Evolutionary conservation across 345 rosid genomes (phyloP), one percentile per base, ranked within the genome.

Genomic region (Ceriops zippeliana): DNA sequence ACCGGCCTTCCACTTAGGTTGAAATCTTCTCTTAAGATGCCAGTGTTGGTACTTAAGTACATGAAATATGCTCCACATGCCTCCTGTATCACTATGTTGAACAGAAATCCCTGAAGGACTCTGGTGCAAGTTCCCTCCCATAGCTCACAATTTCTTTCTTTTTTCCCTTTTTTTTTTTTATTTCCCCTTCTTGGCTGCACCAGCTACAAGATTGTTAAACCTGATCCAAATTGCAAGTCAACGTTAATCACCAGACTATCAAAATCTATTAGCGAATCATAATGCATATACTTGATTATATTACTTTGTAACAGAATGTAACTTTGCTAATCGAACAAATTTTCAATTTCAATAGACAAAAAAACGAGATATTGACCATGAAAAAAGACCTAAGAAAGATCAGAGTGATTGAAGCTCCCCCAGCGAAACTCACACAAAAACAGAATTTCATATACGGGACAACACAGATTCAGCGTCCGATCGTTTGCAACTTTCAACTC

Each of bases 1-100:
- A 10, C 75, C 81, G 49, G 2, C 49, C 49, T 13, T 42, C 74
- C 69, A 76, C 69, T 65, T 75, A 31, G 81, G 73, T 2, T 87
- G 89, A 80, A 89, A 80, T 20, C 89, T 80, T 74, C 82, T 90
- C 89, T 84, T 90, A 72, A 87, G 77, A 72, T 79, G 85, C 90
- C 97, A 88, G 27, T 78, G 86, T 9, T 83, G 86, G 64, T 87
- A 82, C 58, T 83, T 84, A 34, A 90, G 86, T 22, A 81, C 76
- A 60, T 87, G 89, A 70, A 90, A 77, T 1, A 90, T 58, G 35
- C 96, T 82, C 96, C 91, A 87, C 80, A 83, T 78, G 76, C 89
- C 85, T 71, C 93, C 84, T 22, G 87, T 86, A 66, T 66, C 74
- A 51, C 75, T 69, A 31, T 74, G 67, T 15, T 68, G 78, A 47